These are phyloP conservation scores for Sphagnum contortum DNA, from an alignment of 225 moss, liverwort and hornwort genomes.

Conservation along the genomic window DNA sequence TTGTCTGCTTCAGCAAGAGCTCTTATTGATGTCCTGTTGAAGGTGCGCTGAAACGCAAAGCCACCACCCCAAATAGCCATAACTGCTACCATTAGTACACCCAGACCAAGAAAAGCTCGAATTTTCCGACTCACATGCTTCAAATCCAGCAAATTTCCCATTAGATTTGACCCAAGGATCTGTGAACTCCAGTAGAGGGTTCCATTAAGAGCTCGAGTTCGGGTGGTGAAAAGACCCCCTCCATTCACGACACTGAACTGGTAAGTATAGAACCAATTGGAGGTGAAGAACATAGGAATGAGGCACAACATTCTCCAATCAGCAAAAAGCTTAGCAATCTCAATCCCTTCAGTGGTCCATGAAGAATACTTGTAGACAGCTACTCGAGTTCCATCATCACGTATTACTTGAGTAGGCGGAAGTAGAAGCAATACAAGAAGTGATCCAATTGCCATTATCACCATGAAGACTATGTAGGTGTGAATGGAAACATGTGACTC, in stretches of 20 bases:
- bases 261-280: constrained; percentile 88
- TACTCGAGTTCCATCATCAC: constrained; percentile 40
- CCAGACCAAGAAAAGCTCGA: constrained; percentile 45
- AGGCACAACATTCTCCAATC: constrained; percentile 62
- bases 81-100: constrained; percentile 22
- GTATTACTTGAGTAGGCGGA: constrained; percentile 32
- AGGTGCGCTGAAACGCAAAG: constrained; percentile 51
- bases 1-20: constrained; percentile 13
- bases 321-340: constrained; percentile 44
- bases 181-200: constrained; percentile 73
- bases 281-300: constrained; percentile 69
- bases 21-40: constrained; percentile 28
- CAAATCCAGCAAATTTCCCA: constrained; percentile 63
- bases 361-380: constrained; percentile 17
- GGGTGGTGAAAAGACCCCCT: constrained; percentile 69
- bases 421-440: constrained; percentile 47
- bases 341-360: constrained; percentile 31
- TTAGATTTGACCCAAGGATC: constrained; percentile 50
- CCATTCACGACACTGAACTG: constrained; percentile 80
- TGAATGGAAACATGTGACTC: constrained; percentile 36
- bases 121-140: constrained; percentile 16
- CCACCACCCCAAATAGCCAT: constrained; percentile 67
- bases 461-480: constrained; percentile 77
- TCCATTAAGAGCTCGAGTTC: constrained; percentile 80
- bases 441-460: constrained; percentile 49